Conservation (phyloP, 1,139 yeast genomes). For the Candida sanyaensis region DNA sequence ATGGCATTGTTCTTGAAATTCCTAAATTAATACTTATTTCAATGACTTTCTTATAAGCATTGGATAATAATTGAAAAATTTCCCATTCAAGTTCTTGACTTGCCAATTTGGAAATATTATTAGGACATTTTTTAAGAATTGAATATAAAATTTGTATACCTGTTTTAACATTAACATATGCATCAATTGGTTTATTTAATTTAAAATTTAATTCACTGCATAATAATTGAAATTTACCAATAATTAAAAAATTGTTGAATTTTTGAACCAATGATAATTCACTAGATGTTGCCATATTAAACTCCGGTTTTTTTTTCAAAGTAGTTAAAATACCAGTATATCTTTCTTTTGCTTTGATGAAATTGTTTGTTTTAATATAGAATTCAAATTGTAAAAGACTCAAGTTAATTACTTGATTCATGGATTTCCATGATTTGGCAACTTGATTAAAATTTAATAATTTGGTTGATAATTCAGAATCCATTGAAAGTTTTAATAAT, state of each 20-base stretch:
- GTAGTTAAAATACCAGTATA: constrained; percentile 24
- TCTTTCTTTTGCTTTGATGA: constrained; percentile 22
- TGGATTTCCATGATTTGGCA: constrained; percentile 16
- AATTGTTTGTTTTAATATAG: constrained; percentile 18
- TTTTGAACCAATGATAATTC: constrained; percentile 25
- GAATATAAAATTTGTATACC: constrained; percentile 45
- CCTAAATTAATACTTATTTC: constrained; percentile 47
- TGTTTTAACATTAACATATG: constrained; percentile 34
- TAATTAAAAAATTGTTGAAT: constrained; percentile 32
- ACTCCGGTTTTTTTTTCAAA: constrained; percentile 30
- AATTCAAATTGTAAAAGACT: constrained; percentile 36
- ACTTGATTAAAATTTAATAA: constrained; percentile 17
- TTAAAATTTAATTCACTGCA: constrained; percentile 23
- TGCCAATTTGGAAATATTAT: constrained; percentile 22
- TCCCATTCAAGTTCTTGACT: constrained; percentile 35
- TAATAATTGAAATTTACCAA: constrained; percentile 37
- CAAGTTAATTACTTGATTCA: constrained; percentile 23
- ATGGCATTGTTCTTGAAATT: constrained; percentile 52
- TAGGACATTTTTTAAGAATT: constrained; percentile 32
- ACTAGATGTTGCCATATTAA: constrained; percentile 18
- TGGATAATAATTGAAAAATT: constrained; percentile 31
- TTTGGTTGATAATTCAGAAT: constrained; percentile 16
- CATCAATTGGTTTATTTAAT: constrained; percentile 19
- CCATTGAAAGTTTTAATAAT: constrained; percentile 13
- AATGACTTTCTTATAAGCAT: constrained; percentile 37